A percentile compares a stretch with the other conserved stretches of the same genome.
Evolutionary conservation across 495 filamentous ascomycete genomes (phyloP).

Genomic region (Daldinia decipiens): DNA sequence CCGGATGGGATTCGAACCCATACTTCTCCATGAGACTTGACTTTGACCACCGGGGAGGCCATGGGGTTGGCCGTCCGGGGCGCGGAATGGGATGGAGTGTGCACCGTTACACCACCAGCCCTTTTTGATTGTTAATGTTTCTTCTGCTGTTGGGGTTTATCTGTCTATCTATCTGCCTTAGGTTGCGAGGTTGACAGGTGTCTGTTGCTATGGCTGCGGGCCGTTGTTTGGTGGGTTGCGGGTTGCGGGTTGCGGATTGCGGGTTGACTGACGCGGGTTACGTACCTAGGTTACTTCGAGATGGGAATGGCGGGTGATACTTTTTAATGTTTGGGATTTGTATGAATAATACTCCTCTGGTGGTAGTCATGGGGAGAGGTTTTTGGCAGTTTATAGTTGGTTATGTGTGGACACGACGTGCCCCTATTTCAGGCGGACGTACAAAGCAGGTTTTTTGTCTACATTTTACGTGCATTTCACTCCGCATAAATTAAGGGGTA

Average conservation of each 20-base stretch:
- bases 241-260: not conserved
- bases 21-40: not conserved
- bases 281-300: not conserved
- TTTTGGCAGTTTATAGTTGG: too few species aligned
- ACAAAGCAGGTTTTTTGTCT: too few species aligned
- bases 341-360: too few species aligned
- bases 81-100: not conserved
- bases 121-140: not conserved
- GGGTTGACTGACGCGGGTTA: not conserved
- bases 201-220: not conserved
- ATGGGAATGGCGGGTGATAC: too few species aligned
- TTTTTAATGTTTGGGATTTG: too few species aligned
- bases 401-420: too few species aligned
- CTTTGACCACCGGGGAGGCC: not conserved
- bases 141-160: not conserved
- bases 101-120: not conserved
- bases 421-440: too few species aligned
- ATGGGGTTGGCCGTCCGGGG: not conserved
- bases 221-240: not conserved
- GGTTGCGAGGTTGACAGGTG: not conserved
- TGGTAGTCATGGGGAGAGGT: too few species aligned
- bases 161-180: not conserved
- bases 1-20: conserved; percentile 2
- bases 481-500: too few species aligned
- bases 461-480: too few species aligned